Conservation (phyloP, 306 rosid genomes). For the Boehmeria nivea region DNA sequence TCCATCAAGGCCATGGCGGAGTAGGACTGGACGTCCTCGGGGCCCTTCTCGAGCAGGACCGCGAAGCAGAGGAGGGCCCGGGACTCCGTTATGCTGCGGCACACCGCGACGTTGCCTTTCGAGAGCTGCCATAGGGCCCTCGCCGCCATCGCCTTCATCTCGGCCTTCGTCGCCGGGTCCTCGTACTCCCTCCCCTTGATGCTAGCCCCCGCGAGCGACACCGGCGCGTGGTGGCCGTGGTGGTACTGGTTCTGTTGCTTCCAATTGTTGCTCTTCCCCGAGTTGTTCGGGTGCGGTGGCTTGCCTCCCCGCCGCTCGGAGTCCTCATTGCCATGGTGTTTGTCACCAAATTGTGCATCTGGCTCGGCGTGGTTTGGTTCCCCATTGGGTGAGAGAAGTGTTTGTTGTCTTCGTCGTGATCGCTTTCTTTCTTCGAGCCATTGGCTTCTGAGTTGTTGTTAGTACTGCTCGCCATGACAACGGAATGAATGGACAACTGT, state of each 20-base stretch:
- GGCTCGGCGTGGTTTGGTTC: conserved; percentile 13
- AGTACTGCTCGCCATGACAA: conserved; percentile 35
- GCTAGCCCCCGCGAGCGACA: conserved; percentile 28
- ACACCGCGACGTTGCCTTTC: conserved; percentile 46
- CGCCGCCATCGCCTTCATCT: conserved; percentile 77
- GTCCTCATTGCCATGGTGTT: conserved; percentile 17
- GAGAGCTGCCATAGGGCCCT: conserved; percentile 61
- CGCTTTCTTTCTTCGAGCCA: not conserved
- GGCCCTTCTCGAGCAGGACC: conserved; percentile 55
- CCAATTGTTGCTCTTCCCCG: not conserved
- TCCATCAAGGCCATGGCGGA: conserved; percentile 66
- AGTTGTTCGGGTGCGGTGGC: not conserved
- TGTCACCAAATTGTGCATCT: conserved; percentile 27
- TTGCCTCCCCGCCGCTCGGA: not conserved
- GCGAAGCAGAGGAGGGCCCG: conserved; percentile 74
- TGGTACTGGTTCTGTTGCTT: conserved; percentile 5
- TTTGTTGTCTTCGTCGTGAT: conserved; percentile 12
- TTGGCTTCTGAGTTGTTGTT: not conserved
- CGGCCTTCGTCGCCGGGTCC: conserved; percentile 44
- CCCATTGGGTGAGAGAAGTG: conserved; percentile 26
- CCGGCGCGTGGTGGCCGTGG: conserved; percentile 2
- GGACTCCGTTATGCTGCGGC: conserved; percentile 60
- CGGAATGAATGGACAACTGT: conserved; percentile 46
- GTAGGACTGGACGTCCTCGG: conserved; percentile 40
- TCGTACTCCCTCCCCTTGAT: conserved; percentile 70